These are phyloP conservation scores for Byssoonygena ceratinophila DNA, from an alignment of 2,329 filamentous ascomycete species.

Conservation along the genomic window DNA sequence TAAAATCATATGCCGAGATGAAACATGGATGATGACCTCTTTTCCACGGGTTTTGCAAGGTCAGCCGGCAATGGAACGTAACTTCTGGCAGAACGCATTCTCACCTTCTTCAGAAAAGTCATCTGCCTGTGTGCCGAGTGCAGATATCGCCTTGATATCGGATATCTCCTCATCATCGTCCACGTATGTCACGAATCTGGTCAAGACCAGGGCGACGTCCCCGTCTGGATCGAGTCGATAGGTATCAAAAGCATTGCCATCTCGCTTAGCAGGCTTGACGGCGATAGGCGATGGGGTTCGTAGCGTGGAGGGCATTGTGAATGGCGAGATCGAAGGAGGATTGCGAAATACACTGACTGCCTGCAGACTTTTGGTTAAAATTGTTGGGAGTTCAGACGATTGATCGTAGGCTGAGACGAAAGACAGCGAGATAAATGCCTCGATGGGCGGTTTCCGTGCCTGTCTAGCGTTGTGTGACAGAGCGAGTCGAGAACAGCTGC, in stretches of 20 bases:
- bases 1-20: slow-evolving; percentile 17
- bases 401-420: neutral
- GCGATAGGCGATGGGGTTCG: slow-evolving; percentile 9
- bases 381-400: neutral
- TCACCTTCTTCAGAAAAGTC: slow-evolving; percentile 16
- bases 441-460: too few relatives aligned
- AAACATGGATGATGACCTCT: slow-evolving; percentile 17
- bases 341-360: neutral
- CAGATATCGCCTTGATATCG: neutral
- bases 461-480: neutral
- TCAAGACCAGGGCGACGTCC: slow-evolving; percentile 15
- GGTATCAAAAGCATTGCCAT: slow-evolving; percentile 6
- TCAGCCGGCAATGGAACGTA: too few relatives aligned
- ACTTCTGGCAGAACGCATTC: too few relatives aligned
- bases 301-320: slow-evolving; percentile 15
- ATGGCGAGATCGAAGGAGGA: neutral
- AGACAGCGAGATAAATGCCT: too few relatives aligned
- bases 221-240: slow-evolving; percentile 17
- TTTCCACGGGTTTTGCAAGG: neutral
- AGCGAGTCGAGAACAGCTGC: neutral
- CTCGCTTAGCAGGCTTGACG: slow-evolving; percentile 4
- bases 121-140: neutral
- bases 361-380: neutral
- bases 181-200: slow-evolving; percentile 14
- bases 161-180: slow-evolving; percentile 6